phyloP scores from a whole-genome alignment of 306 rosid species.

The Cucumis hystrix region DNA sequence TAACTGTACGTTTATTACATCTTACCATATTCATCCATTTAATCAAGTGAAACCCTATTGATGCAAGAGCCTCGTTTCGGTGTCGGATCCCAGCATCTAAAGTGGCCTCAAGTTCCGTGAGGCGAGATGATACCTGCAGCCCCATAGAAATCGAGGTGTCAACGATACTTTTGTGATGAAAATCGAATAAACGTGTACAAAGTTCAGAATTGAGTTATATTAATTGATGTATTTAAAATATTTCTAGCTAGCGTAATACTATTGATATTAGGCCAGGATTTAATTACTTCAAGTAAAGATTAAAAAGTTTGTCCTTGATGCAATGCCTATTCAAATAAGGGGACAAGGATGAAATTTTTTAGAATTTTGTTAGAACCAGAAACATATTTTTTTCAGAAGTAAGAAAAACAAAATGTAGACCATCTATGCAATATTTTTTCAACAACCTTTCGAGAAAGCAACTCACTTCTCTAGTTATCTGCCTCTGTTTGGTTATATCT shows the following conservation, averaged over 20 bases:
- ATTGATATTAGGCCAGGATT: not conserved
- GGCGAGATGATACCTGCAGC: conserved; percentile 74
- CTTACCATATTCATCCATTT: conserved; percentile 90
- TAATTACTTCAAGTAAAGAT: not conserved
- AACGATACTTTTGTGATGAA: not conserved
- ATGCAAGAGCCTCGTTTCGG: conserved; percentile 80
- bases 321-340: not conserved
- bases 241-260: not conserved
- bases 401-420: conserved; percentile 16
- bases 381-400: not conserved
- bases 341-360: not conserved
- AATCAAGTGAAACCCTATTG: conserved; percentile 51
- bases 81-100: conserved; percentile 85
- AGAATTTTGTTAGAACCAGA: not conserved
- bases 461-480: conserved; percentile 88
- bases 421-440: conserved; percentile 5
- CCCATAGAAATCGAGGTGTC: not conserved
- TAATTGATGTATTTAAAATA: not conserved
- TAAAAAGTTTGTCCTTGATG: not conserved
- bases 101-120: conserved; percentile 77
- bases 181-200: not conserved
- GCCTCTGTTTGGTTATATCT: conserved; percentile 79
- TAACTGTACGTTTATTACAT: not conserved
- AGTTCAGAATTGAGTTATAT: not conserved
- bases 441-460: conserved; percentile 5